A percentile compares a stretch with the other conserved stretches of the same genome.
Evolutionary conservation across 1,284 basidiomycete genomes (phyloP).

Genomic region (Meripilus lineatus): DNA sequence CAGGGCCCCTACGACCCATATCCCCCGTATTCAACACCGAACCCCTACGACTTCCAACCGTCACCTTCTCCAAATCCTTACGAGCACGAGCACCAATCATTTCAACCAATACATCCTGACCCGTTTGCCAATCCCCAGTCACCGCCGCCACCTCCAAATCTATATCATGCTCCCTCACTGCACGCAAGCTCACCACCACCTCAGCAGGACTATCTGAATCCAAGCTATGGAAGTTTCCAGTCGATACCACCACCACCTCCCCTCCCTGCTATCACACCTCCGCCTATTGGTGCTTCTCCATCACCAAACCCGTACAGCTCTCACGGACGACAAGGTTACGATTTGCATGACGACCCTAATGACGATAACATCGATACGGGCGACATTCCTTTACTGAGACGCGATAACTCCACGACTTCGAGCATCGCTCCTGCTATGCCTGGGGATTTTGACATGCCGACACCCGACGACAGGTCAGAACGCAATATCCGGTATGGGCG

Average conservation of each 20-base stretch:
- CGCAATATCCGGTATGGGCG: constrained; percentile 75
- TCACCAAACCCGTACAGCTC: constrained; percentile 18
- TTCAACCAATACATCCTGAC: constrained; percentile 22
- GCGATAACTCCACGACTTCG: constrained; percentile 28
- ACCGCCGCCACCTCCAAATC: constrained; percentile 13
- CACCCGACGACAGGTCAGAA: constrained; percentile 34
- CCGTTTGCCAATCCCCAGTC: constrained; percentile 1
- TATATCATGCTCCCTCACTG: constrained; percentile 17
- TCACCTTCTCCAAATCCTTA: constrained; percentile 26
- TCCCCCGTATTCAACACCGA: constrained; percentile 19
- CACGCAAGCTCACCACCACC: constrained; percentile 14
- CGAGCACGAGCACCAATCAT: constrained; percentile 30
- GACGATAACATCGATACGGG: constrained; percentile 42
- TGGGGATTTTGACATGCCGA: constrained; percentile 40
- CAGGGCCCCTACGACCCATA: constrained; percentile 21
- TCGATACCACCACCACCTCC: constrained; percentile 14
- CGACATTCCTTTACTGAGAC: constrained; percentile 59
- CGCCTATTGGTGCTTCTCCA: constrained; percentile 19
- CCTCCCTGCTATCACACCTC: constrained; percentile 14
- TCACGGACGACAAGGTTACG: constrained; percentile 10
- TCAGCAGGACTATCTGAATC: constrained; percentile 10
- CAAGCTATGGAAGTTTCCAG: constrained; percentile 11
- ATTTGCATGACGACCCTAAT: constrained; percentile 39
- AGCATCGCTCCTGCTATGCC: constrained; percentile 26
- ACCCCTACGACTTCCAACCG: constrained; percentile 21